These are phyloP conservation scores for Metschnikowia similis DNA, from an alignment of 805 yeast genomes.

Conservation along the genomic window DNA sequence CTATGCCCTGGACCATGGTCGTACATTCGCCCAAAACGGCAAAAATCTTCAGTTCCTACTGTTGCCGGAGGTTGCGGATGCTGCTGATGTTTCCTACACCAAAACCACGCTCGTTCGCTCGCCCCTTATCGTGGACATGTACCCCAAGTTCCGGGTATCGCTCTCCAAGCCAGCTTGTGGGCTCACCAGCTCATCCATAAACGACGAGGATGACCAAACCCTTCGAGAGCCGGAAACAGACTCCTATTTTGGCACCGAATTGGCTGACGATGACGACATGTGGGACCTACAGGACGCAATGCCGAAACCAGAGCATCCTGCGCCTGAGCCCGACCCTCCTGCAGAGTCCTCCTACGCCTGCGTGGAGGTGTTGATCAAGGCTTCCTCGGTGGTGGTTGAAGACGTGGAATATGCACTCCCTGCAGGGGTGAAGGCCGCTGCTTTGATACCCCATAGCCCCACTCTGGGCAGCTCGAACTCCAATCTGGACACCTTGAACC, in stretches of 20 bases:
- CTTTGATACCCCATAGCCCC: constrained; percentile 20
- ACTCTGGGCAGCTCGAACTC: no score
- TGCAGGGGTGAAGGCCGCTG: constrained; percentile 30
- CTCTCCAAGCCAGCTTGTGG: constrained; percentile 31
- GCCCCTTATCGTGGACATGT: constrained; percentile 34
- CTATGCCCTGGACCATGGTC: not conserved
- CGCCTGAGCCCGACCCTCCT: not conserved
- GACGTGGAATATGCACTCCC: constrained; percentile 28
- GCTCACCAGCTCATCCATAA: constrained; percentile 29
- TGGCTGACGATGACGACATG: constrained; percentile 30
- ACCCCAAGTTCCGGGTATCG: constrained; percentile 30
- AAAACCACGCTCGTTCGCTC: constrained; percentile 39
- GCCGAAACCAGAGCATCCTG: not conserved
- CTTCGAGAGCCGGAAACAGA: constrained; percentile 29
- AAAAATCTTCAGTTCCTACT: constrained; percentile 1
- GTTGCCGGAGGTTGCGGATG: not conserved
- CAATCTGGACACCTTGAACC: no score
- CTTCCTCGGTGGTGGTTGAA: constrained; percentile 29
- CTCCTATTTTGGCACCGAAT: constrained; percentile 36
- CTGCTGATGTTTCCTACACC: constrained; percentile 15
- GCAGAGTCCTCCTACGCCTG: constrained; percentile 5
- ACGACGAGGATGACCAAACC: constrained; percentile 36
- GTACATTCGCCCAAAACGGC: not conserved
- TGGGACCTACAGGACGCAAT: constrained; percentile 7
- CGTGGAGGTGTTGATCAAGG: constrained; percentile 27